Evolutionary conservation across 2,329 filamentous ascomycete genomes (phyloP), one percentile per base, ranked within the genome.

Genomic region (Blastomyces parvus): DNA sequence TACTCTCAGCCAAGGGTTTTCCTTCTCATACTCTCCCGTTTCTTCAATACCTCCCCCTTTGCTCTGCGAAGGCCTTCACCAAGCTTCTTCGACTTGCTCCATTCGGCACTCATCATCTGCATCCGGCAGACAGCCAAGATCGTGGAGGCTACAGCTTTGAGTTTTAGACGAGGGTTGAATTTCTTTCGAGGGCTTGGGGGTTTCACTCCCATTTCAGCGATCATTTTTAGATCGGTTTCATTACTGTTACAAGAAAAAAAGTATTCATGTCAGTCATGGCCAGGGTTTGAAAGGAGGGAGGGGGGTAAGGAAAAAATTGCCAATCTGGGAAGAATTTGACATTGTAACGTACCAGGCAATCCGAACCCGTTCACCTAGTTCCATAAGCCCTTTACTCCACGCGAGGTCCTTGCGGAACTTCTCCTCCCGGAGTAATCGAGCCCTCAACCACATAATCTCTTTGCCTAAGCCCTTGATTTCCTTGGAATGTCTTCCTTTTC

Each of bases 401-500:
- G 89, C 89, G 40, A 93, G 84, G 70, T 92, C 90, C 66, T 84
- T 83, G 52, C 94, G 84, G 77, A 97, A 87, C 60, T 84, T 85
- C 69, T 90, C 86, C 76, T 97, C 93, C 40, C 94, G 84, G 72
- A 85, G 83, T 78, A 89, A 89, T 61, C 88, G 86, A 1, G 90
- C 90, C 70, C 91, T 86, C 74, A 97, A 85, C 86, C 90, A 97
- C 70, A 91, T 85, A 73, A 97, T 93, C 77, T 97, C 92, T 78
- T 94, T 89, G 61, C 86, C 84, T 72, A 97, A 82, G 22, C 93
- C 93, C 68, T 87, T 85, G 61, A 97, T 85, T 70, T 91, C 86
- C 56, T 88, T 86, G 59, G 83, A 80, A 73, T 80, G 70, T 67
- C 75, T 69, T 71, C 73, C 68, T 71, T 79, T 73, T 80, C 78